Conservation (phyloP, 2,329 filamentous ascomycete species). For the Aspergillus thermomutatus region DNA sequence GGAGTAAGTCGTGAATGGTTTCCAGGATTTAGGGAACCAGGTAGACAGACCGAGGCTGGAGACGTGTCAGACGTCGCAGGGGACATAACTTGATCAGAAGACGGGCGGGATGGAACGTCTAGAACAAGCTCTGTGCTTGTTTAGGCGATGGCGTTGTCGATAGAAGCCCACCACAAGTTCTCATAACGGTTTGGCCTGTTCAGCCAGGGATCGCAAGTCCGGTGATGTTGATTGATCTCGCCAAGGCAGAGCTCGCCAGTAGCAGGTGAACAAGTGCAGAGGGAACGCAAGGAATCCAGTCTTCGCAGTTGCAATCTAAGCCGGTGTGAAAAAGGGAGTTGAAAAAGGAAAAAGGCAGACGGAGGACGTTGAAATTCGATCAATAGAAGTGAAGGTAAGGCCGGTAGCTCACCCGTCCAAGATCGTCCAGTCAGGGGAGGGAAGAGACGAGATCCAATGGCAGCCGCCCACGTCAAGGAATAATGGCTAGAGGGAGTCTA, state of each 20-base stretch:
- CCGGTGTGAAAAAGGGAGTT: background rate
- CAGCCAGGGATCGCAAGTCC: too few relatives aligned
- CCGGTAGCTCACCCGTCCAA: background rate
- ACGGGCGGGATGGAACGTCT: slow-evolving; percentile 19
- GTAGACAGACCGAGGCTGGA: slow-evolving; percentile 12
- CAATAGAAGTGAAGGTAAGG: slow-evolving; percentile 1
- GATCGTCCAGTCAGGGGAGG: slow-evolving; percentile 16
- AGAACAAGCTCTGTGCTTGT: slow-evolving; percentile 16
- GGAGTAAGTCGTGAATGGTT: background rate
- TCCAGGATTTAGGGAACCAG: slow-evolving; percentile 7
- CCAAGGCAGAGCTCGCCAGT: background rate
- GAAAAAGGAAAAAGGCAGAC: background rate
- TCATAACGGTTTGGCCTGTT: background rate
- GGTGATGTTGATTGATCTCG: background rate
- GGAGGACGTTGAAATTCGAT: background rate
- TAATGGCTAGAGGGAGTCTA: background rate
- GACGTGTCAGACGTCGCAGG: slow-evolving; percentile 8
- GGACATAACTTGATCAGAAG: slow-evolving; percentile 21
- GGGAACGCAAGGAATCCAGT: background rate
- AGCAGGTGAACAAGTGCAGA: background rate
- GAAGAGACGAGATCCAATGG: slow-evolving; percentile 18
- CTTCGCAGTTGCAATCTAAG: background rate
- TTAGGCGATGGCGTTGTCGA: slow-evolving; percentile 10
- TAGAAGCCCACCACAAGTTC: slow-evolving; percentile 8
- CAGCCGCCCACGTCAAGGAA: slow-evolving; percentile 22